Evolutionary conservation across 2,329 filamentous ascomycete species (phyloP).

Genomic region (Trichoderma koningiopsis): DNA sequence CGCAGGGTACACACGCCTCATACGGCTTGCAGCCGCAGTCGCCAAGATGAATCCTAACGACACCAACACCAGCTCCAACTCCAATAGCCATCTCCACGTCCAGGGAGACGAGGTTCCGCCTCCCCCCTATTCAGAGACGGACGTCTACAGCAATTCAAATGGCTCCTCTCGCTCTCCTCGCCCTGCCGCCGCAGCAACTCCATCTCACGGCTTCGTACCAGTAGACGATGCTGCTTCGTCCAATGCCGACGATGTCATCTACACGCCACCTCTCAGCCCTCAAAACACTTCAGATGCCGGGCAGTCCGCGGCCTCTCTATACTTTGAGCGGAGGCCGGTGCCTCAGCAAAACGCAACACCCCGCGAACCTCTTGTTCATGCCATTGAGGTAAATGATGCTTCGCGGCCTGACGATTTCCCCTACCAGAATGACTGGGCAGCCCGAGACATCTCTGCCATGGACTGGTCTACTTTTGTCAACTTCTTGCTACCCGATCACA

Average conservation of each 20-base stretch:
- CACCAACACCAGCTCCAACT: neutral
- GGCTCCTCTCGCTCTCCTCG: slow-evolving; percentile 31
- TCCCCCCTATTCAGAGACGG: slow-evolving; percentile 60
- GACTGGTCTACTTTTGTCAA: slow-evolving; percentile 65
- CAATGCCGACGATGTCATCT: slow-evolving; percentile 50
- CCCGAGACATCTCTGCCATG: slow-evolving; percentile 50
- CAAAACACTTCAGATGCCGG: slow-evolving; percentile 34
- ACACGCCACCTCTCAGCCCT: slow-evolving; percentile 56
- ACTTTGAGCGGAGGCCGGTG: slow-evolving; percentile 51
- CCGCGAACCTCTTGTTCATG: slow-evolving; percentile 38
- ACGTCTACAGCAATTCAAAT: slow-evolving; percentile 53
- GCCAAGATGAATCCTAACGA: slow-evolving; percentile 26
- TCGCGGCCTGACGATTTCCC: slow-evolving; percentile 50
- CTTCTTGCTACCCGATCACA: slow-evolving; percentile 55
- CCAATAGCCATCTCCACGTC: slow-evolving; percentile 28
- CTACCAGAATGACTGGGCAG: slow-evolving; percentile 42
- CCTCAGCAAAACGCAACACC: slow-evolving; percentile 30
- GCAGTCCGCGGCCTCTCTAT: slow-evolving; percentile 35
- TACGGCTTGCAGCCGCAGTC: neutral
- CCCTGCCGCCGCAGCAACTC: slow-evolving; percentile 28
- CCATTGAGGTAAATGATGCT: slow-evolving; percentile 39
- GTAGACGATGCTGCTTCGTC: slow-evolving; percentile 45
- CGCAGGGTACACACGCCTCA: neutral
- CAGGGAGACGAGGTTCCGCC: slow-evolving; percentile 48
- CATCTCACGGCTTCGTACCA: slow-evolving; percentile 34